Conservation (phyloP, 306 rosid genomes). For the Canavalia gladiata region DNA sequence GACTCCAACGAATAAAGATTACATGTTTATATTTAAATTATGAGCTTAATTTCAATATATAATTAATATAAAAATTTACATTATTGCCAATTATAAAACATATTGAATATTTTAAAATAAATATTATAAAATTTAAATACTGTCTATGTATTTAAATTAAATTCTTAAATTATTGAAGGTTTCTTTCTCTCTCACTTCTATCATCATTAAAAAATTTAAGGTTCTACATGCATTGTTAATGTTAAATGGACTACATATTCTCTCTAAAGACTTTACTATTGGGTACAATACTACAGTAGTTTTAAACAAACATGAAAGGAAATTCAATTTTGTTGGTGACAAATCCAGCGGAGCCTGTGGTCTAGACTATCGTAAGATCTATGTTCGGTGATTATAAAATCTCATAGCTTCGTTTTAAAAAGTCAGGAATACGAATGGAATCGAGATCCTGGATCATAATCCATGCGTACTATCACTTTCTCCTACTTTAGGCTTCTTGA, state of each 20-base stretch:
- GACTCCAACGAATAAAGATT: neutral
- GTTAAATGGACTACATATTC: neutral
- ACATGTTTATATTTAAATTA: neutral
- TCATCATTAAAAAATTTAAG: no score
- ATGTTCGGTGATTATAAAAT: neutral
- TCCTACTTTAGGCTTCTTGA: neutral
- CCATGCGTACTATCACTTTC: slow-evolving; percentile 22
- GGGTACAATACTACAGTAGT: neutral
- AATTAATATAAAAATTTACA: no score
- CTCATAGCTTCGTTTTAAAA: neutral
- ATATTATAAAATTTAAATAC: no score
- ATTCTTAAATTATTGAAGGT: neutral
- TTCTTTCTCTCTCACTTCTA: neutral
- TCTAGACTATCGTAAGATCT: slow-evolving; percentile 14
- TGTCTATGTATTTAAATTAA: no score
- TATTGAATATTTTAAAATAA: no score
- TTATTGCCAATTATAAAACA: no score
- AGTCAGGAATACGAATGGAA: slow-evolving; percentile 11
- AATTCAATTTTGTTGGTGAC: slow-evolving; percentile 13
- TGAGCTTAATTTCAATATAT: no score
- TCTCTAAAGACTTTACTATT: neutral
- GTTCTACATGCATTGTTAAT: no score
- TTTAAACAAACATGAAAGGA: neutral
- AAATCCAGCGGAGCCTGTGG: slow-evolving; percentile 15
- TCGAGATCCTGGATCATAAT: slow-evolving; percentile 12